Percentiles rank a stretch among this genome's conserved stretches.
Evolutionary conservation across 2,329 filamentous ascomycete genomes (phyloP).

Genomic region (Seiridium unicorne): DNA sequence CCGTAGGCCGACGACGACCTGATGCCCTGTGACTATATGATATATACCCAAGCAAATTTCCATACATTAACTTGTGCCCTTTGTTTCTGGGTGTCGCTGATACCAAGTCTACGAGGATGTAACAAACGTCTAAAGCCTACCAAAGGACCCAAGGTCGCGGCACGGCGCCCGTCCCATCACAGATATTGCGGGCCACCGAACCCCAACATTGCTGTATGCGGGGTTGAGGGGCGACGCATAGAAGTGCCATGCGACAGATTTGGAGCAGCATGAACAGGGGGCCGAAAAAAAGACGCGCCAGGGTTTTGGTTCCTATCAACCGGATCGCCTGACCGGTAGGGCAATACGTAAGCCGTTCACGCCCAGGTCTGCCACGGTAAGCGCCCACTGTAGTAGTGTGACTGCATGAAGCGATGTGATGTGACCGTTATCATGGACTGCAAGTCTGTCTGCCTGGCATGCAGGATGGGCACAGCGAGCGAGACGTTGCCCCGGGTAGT

Average conservation of each 20-base stretch:
- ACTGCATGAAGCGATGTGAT: background rate
- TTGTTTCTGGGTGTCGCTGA: too few species aligned
- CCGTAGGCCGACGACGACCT: background rate
- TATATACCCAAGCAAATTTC: too few species aligned
- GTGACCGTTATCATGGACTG: too few species aligned
- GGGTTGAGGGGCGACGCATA: background rate
- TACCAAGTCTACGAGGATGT: too few species aligned
- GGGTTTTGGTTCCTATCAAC: slow-evolving; percentile 2
- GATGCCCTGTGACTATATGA: too few species aligned
- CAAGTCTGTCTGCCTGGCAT: background rate
- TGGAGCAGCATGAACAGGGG: background rate
- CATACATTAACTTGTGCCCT: too few species aligned
- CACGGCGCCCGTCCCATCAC: too few species aligned
- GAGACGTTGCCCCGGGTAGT: too few species aligned
- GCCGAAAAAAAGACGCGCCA: background rate
- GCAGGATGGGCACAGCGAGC: background rate
- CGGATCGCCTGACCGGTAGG: background rate
- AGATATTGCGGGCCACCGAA: background rate
- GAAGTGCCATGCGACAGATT: slow-evolving; percentile 1
- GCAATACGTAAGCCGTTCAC: background rate
- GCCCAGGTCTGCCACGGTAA: background rate
- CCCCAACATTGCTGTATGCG: background rate
- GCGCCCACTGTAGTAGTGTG: background rate
- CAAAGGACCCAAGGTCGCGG: background rate
- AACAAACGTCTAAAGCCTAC: background rate